These are phyloP conservation scores for Euptelea pleiosperma DNA, from an alignment of 164 flowering plant genomes.

Conservation along the genomic window DNA sequence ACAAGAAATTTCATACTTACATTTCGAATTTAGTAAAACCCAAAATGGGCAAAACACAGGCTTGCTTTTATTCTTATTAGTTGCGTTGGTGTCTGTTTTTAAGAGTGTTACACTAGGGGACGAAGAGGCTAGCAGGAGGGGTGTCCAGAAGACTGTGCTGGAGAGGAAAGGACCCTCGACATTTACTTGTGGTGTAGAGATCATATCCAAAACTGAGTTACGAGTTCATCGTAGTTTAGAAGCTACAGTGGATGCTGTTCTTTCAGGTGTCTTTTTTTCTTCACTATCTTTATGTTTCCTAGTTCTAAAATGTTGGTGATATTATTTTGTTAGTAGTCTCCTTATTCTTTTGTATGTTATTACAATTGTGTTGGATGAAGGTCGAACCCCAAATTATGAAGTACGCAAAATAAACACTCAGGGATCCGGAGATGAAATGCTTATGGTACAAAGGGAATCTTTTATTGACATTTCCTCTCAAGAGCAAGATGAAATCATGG, in stretches of 20 bases:
- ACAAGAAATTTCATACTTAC: too few species aligned
- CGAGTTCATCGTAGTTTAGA: conserved; percentile 78
- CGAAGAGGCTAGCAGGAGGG: conserved; percentile 91
- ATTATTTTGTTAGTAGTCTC: conserved; percentile 1
- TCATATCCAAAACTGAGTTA: conserved; percentile 74
- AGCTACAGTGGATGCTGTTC: conserved; percentile 89
- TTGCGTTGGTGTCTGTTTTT: conserved; percentile 15
- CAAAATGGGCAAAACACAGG: not conserved
- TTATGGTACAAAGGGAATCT: conserved; percentile 22
- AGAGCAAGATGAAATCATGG: conserved; percentile 19
- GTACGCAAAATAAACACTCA: conserved; percentile 51
- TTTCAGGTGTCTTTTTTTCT: conserved; percentile 48
- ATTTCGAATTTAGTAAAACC: too few species aligned
- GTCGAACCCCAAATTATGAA: conserved; percentile 63
- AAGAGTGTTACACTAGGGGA: conserved; percentile 95
- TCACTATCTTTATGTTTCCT: not conserved
- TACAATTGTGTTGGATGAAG: conserved; percentile 30
- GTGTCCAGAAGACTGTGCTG: conserved; percentile 80
- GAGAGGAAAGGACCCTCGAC: conserved; percentile 95
- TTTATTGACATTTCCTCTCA: conserved; percentile 15
- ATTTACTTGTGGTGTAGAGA: conserved; percentile 80
- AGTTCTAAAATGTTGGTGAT: not conserved
- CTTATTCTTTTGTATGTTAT: conserved; percentile 3
- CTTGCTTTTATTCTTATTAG: conserved; percentile 4
- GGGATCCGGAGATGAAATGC: conserved; percentile 18